phyloP scores from a whole-genome alignment of 352 stramenopile genomes.

The Aphanomyces invadans region DNA sequence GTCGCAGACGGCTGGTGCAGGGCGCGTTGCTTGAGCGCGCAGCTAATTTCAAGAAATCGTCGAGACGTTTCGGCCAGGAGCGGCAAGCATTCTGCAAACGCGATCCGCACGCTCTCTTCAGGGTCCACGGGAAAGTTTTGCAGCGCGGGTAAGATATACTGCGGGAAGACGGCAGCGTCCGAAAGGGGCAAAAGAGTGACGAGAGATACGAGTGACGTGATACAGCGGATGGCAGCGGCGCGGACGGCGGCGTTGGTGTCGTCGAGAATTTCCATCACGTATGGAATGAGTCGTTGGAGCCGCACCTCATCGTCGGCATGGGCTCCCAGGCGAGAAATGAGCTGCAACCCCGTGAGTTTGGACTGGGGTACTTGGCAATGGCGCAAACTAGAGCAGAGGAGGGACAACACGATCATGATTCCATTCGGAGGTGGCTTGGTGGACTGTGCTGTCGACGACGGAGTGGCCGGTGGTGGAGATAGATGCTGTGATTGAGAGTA shows the following conservation, averaged over 20 bases:
- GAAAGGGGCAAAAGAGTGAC: slow-evolving; percentile 91
- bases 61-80: slow-evolving; percentile 88
- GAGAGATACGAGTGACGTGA: slow-evolving; percentile 84
- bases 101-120: slow-evolving; percentile 89
- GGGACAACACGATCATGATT: slow-evolving; percentile 78
- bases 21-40: slow-evolving; percentile 71
- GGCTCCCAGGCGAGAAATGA: slow-evolving; percentile 84
- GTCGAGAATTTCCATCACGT: slow-evolving; percentile 89
- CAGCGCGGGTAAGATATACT: slow-evolving; percentile 94
- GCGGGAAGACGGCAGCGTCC: slow-evolving; percentile 93
- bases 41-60: slow-evolving; percentile 91
- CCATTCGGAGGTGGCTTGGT: slow-evolving; percentile 43
- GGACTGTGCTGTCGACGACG: not conserved
- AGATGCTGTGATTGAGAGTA: not conserved
- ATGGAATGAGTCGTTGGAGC: slow-evolving; percentile 92
- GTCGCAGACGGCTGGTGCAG: slow-evolving; percentile 6
- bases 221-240: slow-evolving; percentile 80
- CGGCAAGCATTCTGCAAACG: slow-evolving; percentile 92
- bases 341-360: slow-evolving; percentile 86
- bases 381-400: slow-evolving; percentile 76
- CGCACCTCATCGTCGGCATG: slow-evolving; percentile 90
- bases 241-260: slow-evolving; percentile 87
- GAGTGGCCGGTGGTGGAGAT: too few species aligned
- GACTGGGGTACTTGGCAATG: slow-evolving; percentile 79
- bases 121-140: slow-evolving; percentile 84